Evolutionary conservation across 2,329 filamentous ascomycete species (phyloP).

Genomic region (Penicillium capsulatum): DNA sequence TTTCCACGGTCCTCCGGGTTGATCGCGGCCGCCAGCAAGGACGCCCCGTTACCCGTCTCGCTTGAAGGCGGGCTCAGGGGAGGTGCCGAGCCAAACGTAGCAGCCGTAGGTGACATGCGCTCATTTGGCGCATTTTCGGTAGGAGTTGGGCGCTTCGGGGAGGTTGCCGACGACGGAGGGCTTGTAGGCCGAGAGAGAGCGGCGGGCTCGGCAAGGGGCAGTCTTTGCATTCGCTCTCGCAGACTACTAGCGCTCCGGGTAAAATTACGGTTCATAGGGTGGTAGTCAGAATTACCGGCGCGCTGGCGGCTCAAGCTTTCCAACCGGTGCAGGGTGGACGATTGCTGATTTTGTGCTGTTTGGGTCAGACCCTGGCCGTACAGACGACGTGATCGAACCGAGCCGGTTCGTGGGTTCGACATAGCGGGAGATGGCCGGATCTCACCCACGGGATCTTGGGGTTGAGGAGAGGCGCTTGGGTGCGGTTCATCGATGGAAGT

Average conservation of each 20-base stretch:
- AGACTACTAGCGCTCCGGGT: constrained; percentile 64
- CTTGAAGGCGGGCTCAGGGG: constrained; percentile 67
- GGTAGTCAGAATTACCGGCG: constrained; percentile 51
- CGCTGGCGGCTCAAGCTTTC: constrained; percentile 71
- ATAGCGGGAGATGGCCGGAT: constrained; percentile 25
- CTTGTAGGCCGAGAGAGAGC: constrained; percentile 33
- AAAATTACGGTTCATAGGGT: constrained; percentile 45
- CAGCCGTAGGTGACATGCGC: constrained; percentile 29
- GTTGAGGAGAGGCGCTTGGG: constrained; percentile 28
- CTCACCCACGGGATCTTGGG: constrained; percentile 21
- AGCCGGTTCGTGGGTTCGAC: constrained; percentile 56
- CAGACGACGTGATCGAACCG: constrained; percentile 67
- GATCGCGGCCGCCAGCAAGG: constrained; percentile 61
- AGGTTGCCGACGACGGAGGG: constrained; percentile 40
- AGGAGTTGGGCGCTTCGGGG: constrained; percentile 35
- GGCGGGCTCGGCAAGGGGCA: constrained; percentile 26
- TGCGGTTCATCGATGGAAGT: constrained; percentile 78
- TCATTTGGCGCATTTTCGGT: constrained; percentile 33
- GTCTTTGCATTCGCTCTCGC: constrained; percentile 45
- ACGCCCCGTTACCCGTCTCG: constrained; percentile 63
- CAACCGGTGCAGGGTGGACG: constrained; percentile 69
- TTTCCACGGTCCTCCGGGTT: constrained; percentile 76
- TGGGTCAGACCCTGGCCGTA: constrained; percentile 81
- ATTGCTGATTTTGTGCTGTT: constrained; percentile 75
- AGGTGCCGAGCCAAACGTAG: constrained; percentile 43